Base-by-base conservation (phyloP, 306 rosid species). In the Glycine tomentella region DNA sequence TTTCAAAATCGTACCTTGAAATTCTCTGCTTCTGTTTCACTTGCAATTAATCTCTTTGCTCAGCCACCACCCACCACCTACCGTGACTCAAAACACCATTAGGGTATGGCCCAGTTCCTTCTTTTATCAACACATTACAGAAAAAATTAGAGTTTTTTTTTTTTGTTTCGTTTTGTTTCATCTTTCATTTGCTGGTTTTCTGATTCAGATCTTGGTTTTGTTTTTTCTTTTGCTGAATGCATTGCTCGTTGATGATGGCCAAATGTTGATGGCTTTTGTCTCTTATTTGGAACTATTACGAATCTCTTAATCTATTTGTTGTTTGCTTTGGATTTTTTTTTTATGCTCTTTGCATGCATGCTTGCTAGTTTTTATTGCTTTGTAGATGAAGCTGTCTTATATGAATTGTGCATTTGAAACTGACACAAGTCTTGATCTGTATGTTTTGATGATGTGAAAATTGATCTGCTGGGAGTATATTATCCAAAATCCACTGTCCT, bases 221-320 rank as follows among this genome's bases (percentile, higher is more conserved):
- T 56, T 80, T 71, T 31, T 83, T 42, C 11, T 69, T 79, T 75
- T 76, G 65, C 31, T 38, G 73, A 82, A 49, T 77, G 87, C 85
- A 61, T 72, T 80, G 34, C 71, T 58, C 56, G 3, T n/a, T 75
- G 33, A 9, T 16, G 72, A 9, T 16, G 72, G 50, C 6, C 34
- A 55, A 25, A 58, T 11, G 33, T 33, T 68, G 9, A 53, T 52
- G 81, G 55, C 9, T 42, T 74, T 79, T 77, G 45, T 61, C 59
- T 73, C 46, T 38, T 55, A 40, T 45, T 46, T 62, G 75, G 78
- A 50, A 11, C 14, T 72, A 10, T 40, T 66, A 48, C 14, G 78
- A 42, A 67, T 85, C 68, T 68, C 11, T 44, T 63, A 12, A 4
- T 76, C 44, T 72, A 8, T 56, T 34, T 45, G 58, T 51, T 31